Evolutionary conservation across 495 filamentous ascomycete genomes (phyloP).

Genomic region (Daldinia bambusicola): DNA sequence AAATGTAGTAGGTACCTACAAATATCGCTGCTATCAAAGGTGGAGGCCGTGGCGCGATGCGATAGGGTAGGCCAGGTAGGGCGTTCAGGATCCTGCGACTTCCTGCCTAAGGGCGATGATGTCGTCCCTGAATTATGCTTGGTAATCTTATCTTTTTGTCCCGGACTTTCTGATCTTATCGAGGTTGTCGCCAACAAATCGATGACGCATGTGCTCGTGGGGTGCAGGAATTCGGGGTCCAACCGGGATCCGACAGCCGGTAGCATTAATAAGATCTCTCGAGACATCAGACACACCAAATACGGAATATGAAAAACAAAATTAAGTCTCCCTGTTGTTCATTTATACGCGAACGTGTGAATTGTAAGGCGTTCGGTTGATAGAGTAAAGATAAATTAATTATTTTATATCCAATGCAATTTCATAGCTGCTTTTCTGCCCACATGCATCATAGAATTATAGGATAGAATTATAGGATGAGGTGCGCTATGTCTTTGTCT

Average conservation of each 20-base stretch:
- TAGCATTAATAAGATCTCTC: neutral
- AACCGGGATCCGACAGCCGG: neutral
- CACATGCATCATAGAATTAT: no score
- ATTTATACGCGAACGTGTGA: neutral
- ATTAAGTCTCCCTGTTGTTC: no score
- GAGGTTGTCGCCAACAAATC: constrained; percentile 26
- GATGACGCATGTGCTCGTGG: constrained; percentile 35
- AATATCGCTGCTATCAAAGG: neutral
- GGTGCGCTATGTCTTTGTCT: no score
- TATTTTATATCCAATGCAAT: neutral
- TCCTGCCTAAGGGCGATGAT: neutral
- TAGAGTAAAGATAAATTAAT: neutral
- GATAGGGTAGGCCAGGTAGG: constrained; percentile 5
- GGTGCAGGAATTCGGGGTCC: constrained; percentile 16
- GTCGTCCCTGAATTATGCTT: constrained; percentile 9
- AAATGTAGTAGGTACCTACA: neutral
- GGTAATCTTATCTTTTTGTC: constrained; percentile 26
- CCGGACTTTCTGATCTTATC: constrained; percentile 3
- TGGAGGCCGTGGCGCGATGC: neutral
- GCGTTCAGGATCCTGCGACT: neutral
- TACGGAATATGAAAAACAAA: no score
- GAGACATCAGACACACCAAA: no score
- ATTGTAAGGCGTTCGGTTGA: neutral
- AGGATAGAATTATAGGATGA: no score
- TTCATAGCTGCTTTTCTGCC: neutral